Percentiles rank a stretch among this genome's conserved stretches.
Evolutionary conservation across 1,284 basidiomycete species (phyloP).

Genomic region (Naganishia cerealis): DNA sequence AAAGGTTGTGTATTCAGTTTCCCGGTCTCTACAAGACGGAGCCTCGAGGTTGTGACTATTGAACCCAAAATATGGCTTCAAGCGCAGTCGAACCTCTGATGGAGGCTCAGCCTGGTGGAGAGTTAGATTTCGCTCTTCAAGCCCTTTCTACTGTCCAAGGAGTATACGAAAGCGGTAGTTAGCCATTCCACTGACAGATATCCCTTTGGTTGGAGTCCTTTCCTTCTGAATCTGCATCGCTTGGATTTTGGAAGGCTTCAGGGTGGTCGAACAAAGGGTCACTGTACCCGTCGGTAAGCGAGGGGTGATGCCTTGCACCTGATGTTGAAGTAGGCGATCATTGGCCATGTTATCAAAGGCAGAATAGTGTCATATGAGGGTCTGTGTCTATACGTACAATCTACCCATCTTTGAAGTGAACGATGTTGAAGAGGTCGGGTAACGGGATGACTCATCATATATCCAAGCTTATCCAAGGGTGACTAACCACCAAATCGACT

Average conservation of each 20-base stretch:
- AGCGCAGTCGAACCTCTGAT: not conserved
- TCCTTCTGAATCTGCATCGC: not conserved
- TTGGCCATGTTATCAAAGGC: not conserved
- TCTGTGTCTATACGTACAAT: not conserved
- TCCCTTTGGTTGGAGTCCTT: not conserved
- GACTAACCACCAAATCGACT: too few relatives aligned
- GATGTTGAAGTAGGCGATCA: not conserved
- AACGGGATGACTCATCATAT: too few relatives aligned
- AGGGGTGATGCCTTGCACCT: not conserved
- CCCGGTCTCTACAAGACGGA: too few relatives aligned
- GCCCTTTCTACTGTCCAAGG: constrained; percentile 1
- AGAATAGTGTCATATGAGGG: not conserved
- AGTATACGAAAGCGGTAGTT: not conserved
- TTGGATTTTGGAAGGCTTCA: not conserved
- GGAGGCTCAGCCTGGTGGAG: not conserved
- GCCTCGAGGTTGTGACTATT: too few relatives aligned
- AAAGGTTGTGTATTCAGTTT: too few relatives aligned
- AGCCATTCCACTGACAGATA: not conserved
- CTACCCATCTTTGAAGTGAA: not conserved
- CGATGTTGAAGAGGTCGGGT: not conserved
- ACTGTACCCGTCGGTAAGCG: not conserved
- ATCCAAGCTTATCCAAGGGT: too few relatives aligned
- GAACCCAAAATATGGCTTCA: not conserved
- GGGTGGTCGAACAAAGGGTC: not conserved
- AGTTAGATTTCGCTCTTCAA: not conserved